Conservation (phyloP, 192 early-diverging fungal species). For the Gryganskiella cystojenkinii region DNA sequence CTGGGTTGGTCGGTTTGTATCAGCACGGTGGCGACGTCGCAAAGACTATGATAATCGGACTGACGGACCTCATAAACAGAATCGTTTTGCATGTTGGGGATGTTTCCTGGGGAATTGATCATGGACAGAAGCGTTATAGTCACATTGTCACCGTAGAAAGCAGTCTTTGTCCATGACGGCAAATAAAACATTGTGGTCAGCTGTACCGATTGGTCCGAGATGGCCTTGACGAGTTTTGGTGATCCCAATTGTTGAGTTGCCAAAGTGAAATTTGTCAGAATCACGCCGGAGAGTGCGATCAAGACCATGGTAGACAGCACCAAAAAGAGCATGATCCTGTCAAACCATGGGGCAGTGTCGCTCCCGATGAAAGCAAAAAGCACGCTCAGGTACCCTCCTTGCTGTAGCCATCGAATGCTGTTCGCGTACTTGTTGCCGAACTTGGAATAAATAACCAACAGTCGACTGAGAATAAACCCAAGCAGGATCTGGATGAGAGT, state of each 20-base stretch:
- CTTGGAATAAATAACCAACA: slow-evolving; percentile 4
- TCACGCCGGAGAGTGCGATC: not conserved
- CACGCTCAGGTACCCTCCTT: not conserved
- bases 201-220: not conserved
- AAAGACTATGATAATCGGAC: not conserved
- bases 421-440: slow-evolving; percentile 7
- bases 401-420: not conserved
- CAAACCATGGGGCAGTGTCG: slow-evolving; percentile 1
- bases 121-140: not conserved
- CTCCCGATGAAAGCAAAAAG: not conserved
- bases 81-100: not conserved
- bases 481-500: not conserved
- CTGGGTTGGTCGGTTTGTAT: not conserved
- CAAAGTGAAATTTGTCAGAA: not conserved
- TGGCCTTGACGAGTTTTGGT: not conserved
- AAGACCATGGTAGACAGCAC: not conserved
- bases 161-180: not conserved
- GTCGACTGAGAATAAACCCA: not conserved
- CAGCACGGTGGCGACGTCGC: not conserved
- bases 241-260: not conserved
- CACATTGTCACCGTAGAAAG: not conserved
- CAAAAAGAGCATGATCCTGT: not conserved
- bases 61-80: not conserved
- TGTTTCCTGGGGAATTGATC: slow-evolving; percentile 1
- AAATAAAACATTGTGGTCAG: slow-evolving; percentile 3